These are phyloP conservation scores for Thalia dealbata DNA, from an alignment of 176 grass and related monocot genomes.

Conservation along the genomic window DNA sequence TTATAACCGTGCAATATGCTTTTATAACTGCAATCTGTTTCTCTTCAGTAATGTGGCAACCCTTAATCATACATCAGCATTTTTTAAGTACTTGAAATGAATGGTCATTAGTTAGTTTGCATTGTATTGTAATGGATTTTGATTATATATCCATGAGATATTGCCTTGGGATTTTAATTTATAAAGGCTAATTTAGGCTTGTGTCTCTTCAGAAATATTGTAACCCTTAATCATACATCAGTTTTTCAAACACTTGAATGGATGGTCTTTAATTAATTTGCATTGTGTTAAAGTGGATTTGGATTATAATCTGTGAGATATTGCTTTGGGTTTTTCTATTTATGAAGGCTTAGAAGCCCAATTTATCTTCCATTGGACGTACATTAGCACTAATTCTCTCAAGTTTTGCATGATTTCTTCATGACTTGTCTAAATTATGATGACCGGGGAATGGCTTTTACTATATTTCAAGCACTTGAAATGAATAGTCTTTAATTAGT, in stretches of 20 bases:
- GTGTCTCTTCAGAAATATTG: no score
- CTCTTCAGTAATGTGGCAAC: neutral
- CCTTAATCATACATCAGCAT: neutral
- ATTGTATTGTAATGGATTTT: neutral
- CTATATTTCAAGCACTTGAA: neutral
- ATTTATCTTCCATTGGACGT: neutral
- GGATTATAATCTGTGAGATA: neutral
- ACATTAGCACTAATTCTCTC: neutral
- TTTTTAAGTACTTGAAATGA: neutral
- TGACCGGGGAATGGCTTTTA: neutral
- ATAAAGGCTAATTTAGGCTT: no score
- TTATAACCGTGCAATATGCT: neutral
- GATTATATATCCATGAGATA: neutral
- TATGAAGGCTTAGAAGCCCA: neutral
- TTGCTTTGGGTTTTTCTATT: slow-evolving; percentile 1
- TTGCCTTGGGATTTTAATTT: slow-evolving; percentile 1
- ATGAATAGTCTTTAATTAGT: neutral
- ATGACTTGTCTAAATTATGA: neutral
- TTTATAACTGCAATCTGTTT: neutral
- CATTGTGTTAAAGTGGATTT: neutral
- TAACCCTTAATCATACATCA: neutral
- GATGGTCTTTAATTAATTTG: neutral
- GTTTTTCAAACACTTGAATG: neutral
- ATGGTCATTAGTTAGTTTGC: neutral
- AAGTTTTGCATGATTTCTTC: neutral